Evolutionary conservation across 129 eudicot genomes (phyloP), one percentile per base, ranked within the genome.

Genomic region (Sambucus nigra): DNA sequence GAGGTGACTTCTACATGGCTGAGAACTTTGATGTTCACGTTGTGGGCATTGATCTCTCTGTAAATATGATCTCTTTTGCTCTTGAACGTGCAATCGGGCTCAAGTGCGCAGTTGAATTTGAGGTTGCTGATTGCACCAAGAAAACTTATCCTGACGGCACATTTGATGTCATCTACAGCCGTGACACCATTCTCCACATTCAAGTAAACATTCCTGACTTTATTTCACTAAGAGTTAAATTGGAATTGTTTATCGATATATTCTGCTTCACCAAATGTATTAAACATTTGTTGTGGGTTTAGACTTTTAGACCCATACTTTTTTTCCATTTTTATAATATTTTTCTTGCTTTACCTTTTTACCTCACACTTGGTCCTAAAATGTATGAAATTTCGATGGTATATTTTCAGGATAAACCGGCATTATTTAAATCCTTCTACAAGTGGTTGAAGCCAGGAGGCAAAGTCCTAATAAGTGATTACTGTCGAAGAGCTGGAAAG

Each of bases 401-500:
- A 53, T 18, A 50, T 50, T 44, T 53, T 19, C 73, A 92, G 99
- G 96, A 92, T 64, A 92, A 86, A 66, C 96, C 96, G 15, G 80
- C 91, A 55, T 58, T 92, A 52, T 92, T 92, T 26, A 70, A 47
- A 51, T 69, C 85, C 41, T 92, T 92, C 73, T 92, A 80, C 84
- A 82, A 80, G 68, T 86, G 99, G 99, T 74, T 92, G 78, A 92
- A 83, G 65, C 96, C 96, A 4, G 99, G 99, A 49, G 99, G 99
- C 64, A 86, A 73, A 68, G 94, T 92, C 68, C 84, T 92, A 40
- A 92, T 92, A 11, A 82, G 85, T 72, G 96, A 92, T 54, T 92
- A 92, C 77, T 92, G 99, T 80, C 70, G 70, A 60, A 80, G 69
- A 21, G 76, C 84, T 62, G 94, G 94, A 62, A 57, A 68, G 32